Base-by-base conservation (phyloP, 352 stramenopile species). In the Globisporangium canariense region DNA sequence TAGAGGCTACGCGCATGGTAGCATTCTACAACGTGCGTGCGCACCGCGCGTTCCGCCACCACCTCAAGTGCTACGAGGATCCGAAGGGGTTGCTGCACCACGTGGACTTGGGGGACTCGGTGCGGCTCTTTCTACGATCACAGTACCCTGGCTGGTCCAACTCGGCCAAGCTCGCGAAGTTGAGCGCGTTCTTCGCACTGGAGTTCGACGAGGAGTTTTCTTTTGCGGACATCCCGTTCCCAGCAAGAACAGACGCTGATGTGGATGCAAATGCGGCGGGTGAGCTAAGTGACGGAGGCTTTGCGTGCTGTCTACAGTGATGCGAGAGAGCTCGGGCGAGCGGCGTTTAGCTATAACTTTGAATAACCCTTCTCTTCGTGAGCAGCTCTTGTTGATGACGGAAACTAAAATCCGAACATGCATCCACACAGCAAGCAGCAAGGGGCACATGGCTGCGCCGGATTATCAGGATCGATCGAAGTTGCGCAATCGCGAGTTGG, bases 1-100 rank as follows among this genome's bases (percentile, higher is more conserved):
- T 40, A 7, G 73, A 86, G 52, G 72, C 61, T 18, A 53, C 40
- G 13, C 75, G 81, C 1, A 61, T 69, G 32, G 6, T 13, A 5
- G 73, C 88, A 11, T 75, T 62, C n/a, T 57, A 64, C 22, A 93
- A 93, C 62, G 67, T 90, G 14, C 84, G 84, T 46, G 78, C 77
- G 1, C 56, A 60, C 18, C 66, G 69, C 20, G 60, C 68, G 11
- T 81, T 76, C 34, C 81, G 82, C 28, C 82, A 86, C 64, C 84
- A 93, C 58, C 67, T 83, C 50, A 85, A 79, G 57, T 71, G 68
- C 40, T 90, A 81, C 62, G 58, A 56, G 40, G 61, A 72, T 10
- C 75, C 75, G 0, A n/a, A 54, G 0, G 62, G 46, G 0, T 10
- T 93, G n/a, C 18, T 88, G 9, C n/a, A 67, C 28, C 43, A 74